These are phyloP conservation scores for Acer negundo DNA, from an alignment of 345 rosid genomes.

Conservation along the genomic window DNA sequence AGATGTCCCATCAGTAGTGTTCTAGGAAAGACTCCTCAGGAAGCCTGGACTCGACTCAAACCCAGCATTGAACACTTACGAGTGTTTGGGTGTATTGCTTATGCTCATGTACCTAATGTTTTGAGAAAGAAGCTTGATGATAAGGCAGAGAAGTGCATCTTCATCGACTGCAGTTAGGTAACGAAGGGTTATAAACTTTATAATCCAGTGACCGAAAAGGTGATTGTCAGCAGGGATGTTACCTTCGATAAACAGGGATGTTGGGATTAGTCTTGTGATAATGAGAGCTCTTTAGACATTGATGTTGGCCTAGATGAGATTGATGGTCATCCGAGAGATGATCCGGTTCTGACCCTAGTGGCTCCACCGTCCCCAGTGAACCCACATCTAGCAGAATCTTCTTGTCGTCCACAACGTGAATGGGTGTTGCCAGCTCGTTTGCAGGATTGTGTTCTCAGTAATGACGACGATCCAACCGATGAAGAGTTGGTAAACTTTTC, in stretches of 20 bases:
- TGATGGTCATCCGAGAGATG: not conserved
- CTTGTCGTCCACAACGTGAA: not conserved
- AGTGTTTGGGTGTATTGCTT: too few relatives aligned
- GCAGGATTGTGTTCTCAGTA: not conserved
- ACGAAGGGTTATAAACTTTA: too few relatives aligned
- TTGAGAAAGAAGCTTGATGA: not conserved
- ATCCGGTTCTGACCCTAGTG: too few relatives aligned
- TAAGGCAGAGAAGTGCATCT: not conserved
- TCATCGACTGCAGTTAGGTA: not conserved
- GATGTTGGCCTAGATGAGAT: too few relatives aligned
- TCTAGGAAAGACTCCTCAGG: not conserved
- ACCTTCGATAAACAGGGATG: not conserved
- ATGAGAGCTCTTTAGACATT: not conserved
- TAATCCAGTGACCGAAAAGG: not conserved
- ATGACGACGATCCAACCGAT: not conserved
- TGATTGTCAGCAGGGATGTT: not conserved
- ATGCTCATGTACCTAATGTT: not conserved
- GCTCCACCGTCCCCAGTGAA: not conserved
- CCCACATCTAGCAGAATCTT: not conserved
- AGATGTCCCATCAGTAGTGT: not conserved
- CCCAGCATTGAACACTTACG: too few relatives aligned
- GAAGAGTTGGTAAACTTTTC: not conserved
- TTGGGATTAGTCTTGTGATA: not conserved
- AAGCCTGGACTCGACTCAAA: not conserved
- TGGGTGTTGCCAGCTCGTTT: not conserved